These are phyloP conservation scores for Kodamaea suecica DNA, from an alignment of 1,139 yeast species.

Conservation along the genomic window DNA sequence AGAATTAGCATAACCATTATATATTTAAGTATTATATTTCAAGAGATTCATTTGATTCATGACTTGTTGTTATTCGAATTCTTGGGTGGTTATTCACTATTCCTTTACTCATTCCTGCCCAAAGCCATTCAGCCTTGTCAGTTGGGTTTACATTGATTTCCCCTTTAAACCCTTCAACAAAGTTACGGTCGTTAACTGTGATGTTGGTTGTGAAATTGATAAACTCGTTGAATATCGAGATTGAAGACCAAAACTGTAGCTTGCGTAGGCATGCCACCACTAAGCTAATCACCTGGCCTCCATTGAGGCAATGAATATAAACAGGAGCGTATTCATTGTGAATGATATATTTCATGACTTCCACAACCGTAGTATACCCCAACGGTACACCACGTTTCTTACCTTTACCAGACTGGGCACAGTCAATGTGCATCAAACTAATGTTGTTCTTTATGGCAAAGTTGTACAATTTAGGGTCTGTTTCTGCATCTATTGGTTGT, in stretches of 20 bases:
- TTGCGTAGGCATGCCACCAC: slow-evolving; percentile 84
- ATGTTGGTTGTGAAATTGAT: slow-evolving; percentile 74
- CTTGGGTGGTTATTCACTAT: slow-evolving; percentile 48
- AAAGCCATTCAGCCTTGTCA: slow-evolving; percentile 64
- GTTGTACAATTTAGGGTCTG: slow-evolving; percentile 47
- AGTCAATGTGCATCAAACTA: slow-evolving; percentile 59
- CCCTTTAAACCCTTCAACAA: slow-evolving; percentile 77
- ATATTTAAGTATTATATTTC: slow-evolving; percentile 13
- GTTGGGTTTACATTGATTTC: slow-evolving; percentile 51
- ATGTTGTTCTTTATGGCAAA: slow-evolving; percentile 53
- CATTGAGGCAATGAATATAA: slow-evolving; percentile 83
- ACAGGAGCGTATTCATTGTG: slow-evolving; percentile 64
- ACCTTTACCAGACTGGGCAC: slow-evolving; percentile 66
- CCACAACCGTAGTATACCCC: slow-evolving; percentile 57
- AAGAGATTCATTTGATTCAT: not conserved
- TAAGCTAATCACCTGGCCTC: slow-evolving; percentile 82
- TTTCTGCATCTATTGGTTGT: slow-evolving; percentile 55
- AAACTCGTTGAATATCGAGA: slow-evolving; percentile 84
- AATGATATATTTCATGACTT: slow-evolving; percentile 59
- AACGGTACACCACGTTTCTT: slow-evolving; percentile 80
- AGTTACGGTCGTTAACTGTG: slow-evolving; percentile 76
- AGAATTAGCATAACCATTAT: no score
- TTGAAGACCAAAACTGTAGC: slow-evolving; percentile 84
- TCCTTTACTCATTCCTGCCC: slow-evolving; percentile 66
- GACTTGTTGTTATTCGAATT: slow-evolving; percentile 27